Evolutionary conservation across 108 stramenopile species (phyloP).

Genomic region (Schizochytrium sp.): DNA sequence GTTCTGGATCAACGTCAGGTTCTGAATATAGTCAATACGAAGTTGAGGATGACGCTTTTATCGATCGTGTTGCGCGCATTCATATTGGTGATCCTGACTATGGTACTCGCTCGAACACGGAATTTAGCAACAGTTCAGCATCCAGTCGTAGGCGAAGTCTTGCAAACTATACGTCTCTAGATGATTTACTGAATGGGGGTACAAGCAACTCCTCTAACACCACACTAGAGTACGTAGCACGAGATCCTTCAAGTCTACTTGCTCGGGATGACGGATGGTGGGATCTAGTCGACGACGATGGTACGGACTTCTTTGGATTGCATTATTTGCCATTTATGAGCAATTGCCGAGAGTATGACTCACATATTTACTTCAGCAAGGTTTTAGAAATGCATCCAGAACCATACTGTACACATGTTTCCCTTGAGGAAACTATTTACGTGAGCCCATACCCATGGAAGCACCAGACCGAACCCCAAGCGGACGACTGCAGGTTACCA

Average conservation of each 20-base stretch:
- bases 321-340: conserved; percentile 87
- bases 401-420: conserved; percentile 73
- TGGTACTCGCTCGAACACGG: conserved; percentile 35
- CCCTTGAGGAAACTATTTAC: conserved; percentile 67
- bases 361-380: conserved; percentile 80
- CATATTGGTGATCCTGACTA: conserved; percentile 68
- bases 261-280: conserved; percentile 63
- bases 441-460: conserved; percentile 75
- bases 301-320: conserved; percentile 72
- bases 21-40: conserved; percentile 64
- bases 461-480: conserved; percentile 9
- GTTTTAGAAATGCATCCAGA: conserved; percentile 84
- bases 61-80: conserved; percentile 69
- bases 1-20: background rate
- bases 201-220: background rate
- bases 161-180: background rate
- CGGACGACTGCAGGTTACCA: conserved; percentile 61
- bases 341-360: conserved; percentile 85
- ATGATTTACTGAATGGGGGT: background rate
- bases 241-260: conserved; percentile 42
- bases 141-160: background rate
- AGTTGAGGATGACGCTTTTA: conserved; percentile 69
- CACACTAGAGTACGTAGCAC: conserved; percentile 29
- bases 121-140: background rate
- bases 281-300: conserved; percentile 61